Conservation (phyloP, 805 yeast species). For the Candida silvatica region DNA sequence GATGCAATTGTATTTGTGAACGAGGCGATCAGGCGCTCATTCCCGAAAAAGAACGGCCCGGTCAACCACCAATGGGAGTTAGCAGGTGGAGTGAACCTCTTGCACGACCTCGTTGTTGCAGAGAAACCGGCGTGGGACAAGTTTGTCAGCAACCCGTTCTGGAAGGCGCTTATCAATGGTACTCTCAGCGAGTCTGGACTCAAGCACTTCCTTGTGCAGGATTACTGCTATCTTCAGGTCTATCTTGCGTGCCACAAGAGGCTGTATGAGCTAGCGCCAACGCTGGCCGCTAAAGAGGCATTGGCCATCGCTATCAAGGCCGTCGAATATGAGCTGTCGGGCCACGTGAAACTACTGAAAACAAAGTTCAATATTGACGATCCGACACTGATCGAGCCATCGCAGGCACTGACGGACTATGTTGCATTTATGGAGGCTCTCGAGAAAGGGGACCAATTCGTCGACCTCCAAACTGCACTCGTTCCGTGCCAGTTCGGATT, state of each 20-base stretch:
- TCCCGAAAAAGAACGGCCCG: slow-evolving; percentile 48
- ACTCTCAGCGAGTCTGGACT: slow-evolving; percentile 14
- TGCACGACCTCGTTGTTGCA: slow-evolving; percentile 45
- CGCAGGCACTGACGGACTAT: slow-evolving; percentile 27
- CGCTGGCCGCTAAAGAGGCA: slow-evolving; percentile 36
- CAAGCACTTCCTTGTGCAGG: slow-evolving; percentile 43
- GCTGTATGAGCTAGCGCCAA: slow-evolving; percentile 58
- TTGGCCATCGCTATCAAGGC: background rate
- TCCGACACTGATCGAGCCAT: slow-evolving; percentile 1
- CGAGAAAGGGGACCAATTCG: slow-evolving; percentile 53
- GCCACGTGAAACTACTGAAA: slow-evolving; percentile 2
- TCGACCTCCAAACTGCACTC: slow-evolving; percentile 41
- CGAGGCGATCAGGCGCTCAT: slow-evolving; percentile 43
- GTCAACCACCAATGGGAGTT: slow-evolving; percentile 47
- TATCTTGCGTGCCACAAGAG: slow-evolving; percentile 60
- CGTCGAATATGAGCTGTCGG: background rate
- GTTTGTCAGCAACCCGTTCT: slow-evolving; percentile 57
- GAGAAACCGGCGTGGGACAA: slow-evolving; percentile 48
- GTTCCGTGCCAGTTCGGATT: slow-evolving; percentile 76
- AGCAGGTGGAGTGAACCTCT: slow-evolving; percentile 5
- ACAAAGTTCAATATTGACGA: slow-evolving; percentile 1
- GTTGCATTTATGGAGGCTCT: slow-evolving; percentile 30
- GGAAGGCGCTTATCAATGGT: slow-evolving; percentile 14
- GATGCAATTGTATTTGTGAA: slow-evolving; percentile 58
- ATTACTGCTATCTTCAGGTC: slow-evolving; percentile 57